phyloP scores from a whole-genome alignment of 1,139 yeast genomes.

The Hemisphaericaspora subhashii region DNA sequence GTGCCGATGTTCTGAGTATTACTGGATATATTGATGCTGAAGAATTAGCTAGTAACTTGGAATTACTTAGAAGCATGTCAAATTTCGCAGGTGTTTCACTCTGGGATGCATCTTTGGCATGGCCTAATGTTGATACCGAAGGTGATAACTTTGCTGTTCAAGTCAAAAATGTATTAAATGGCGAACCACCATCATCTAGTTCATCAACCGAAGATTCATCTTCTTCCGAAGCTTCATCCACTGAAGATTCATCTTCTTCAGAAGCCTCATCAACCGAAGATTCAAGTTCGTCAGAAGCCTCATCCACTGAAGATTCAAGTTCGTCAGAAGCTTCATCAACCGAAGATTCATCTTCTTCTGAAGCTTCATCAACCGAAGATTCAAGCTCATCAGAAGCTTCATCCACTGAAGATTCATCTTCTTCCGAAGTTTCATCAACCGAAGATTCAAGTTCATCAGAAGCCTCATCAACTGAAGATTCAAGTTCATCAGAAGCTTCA shows the following conservation, averaged over 20 bases:
- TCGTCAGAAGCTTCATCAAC: slow-evolving; percentile 8
- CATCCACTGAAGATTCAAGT: slow-evolving; percentile 9
- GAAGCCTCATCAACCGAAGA: slow-evolving; percentile 4
- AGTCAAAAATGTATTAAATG: slow-evolving; percentile 14
- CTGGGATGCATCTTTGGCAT: slow-evolving; percentile 94
- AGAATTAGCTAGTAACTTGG: slow-evolving; percentile 21
- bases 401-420: slow-evolving; percentile 3
- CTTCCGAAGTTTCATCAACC: slow-evolving; percentile 8
- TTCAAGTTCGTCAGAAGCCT: slow-evolving; percentile 7
- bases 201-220: slow-evolving; percentile 6
- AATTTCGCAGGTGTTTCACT: slow-evolving; percentile 81
- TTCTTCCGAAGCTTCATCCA: slow-evolving; percentile 7
- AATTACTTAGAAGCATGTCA: slow-evolving; percentile 39
- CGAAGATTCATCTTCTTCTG: slow-evolving; percentile 8
- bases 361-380: slow-evolving; percentile 7
- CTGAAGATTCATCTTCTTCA: slow-evolving; percentile 9
- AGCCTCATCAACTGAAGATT: slow-evolving; percentile 5
- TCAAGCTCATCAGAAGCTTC: slow-evolving; percentile 3
- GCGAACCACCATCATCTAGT: slow-evolving; percentile 13
- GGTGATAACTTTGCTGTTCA: slow-evolving; percentile 16
- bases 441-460: slow-evolving; percentile 8
- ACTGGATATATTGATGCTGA: slow-evolving; percentile 14
- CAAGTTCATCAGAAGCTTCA: slow-evolving; percentile 5
- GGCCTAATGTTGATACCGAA: slow-evolving; percentile 42
- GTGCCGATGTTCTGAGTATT: slow-evolving; percentile 10